Conservation (phyloP, 2,329 filamentous ascomycete species). For the Xylaria sp. region DNA sequence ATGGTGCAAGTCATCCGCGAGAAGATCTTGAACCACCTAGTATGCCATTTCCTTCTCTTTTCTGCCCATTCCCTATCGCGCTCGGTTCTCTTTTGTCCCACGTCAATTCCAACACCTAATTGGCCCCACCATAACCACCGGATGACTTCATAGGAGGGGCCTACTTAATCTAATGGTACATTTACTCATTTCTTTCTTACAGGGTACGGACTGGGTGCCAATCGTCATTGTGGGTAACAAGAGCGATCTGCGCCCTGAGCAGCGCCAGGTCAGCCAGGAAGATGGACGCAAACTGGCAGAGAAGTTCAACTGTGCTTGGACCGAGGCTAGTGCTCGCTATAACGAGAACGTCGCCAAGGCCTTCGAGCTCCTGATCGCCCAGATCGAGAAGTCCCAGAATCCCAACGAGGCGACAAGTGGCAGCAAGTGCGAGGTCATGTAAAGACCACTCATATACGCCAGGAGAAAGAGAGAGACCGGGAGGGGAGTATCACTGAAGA, state of each 20-base stretch:
- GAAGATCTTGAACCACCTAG: constrained; percentile 96
- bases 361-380: constrained; percentile 92
- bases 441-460: constrained; percentile 46
- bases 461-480: not conserved
- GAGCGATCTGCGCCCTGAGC: constrained; percentile 90
- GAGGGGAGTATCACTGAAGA: not conserved
- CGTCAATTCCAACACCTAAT: constrained; percentile 1
- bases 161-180: constrained; percentile 23
- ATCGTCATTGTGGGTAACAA: constrained; percentile 98
- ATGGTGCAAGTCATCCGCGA: constrained; percentile 97
- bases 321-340: constrained; percentile 92
- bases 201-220: constrained; percentile 88
- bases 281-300: constrained; percentile 87
- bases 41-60: constrained; percentile 57
- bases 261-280: constrained; percentile 88
- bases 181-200: not conserved
- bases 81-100: not conserved
- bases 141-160: constrained; percentile 20
- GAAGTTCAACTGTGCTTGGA: constrained; percentile 92
- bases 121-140: not conserved
- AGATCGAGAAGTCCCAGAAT: constrained; percentile 95
- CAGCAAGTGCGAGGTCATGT: constrained; percentile 90
- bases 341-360: constrained; percentile 93
- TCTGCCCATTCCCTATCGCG: constrained; percentile 1
- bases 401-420: constrained; percentile 84